Evolutionary conservation across 2,329 filamentous ascomycete genomes (phyloP).

Genomic region (Westerdykella aurantiaca): DNA sequence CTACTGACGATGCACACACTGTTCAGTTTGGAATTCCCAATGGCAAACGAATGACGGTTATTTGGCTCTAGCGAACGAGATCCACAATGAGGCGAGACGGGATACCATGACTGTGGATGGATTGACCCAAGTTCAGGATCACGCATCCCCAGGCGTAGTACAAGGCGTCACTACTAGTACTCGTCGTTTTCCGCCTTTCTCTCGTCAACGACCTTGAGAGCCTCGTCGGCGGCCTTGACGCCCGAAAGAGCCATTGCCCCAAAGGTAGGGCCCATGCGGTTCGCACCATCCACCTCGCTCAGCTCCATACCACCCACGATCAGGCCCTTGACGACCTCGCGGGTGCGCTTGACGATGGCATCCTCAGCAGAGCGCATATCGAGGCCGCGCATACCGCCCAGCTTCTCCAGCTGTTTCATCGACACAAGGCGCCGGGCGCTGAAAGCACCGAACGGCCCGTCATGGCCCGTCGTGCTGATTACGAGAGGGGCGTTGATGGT

Average conservation of each 20-base stretch:
- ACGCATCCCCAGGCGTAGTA: too few species aligned
- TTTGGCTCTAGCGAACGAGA: too few species aligned
- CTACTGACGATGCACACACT: too few species aligned
- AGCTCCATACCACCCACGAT: slow-evolving; percentile 96
- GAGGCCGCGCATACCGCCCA: slow-evolving; percentile 86
- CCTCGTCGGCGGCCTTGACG: slow-evolving; percentile 88
- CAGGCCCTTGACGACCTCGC: slow-evolving; percentile 79
- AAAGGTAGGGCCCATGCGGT: slow-evolving; percentile 86
- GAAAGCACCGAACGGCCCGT: slow-evolving; percentile 88
- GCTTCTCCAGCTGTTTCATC: slow-evolving; percentile 76
- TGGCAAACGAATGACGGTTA: too few species aligned
- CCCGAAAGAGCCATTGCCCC: slow-evolving; percentile 84
- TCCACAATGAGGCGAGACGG: too few species aligned
- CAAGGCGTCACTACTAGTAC: slow-evolving; percentile 8
- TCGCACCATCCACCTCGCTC: slow-evolving; percentile 82
- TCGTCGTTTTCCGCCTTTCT: slow-evolving; percentile 72
- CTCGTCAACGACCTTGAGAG: slow-evolving; percentile 67
- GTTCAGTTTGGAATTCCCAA: too few species aligned
- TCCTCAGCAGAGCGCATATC: slow-evolving; percentile 92
- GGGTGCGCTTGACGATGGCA: slow-evolving; percentile 85
- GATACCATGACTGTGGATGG: too few species aligned
- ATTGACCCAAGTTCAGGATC: too few species aligned
- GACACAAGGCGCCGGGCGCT: slow-evolving; percentile 83
- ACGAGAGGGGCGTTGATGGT: slow-evolving; percentile 89
- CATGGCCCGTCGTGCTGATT: slow-evolving; percentile 86